These are phyloP conservation scores for Saturnispora halmiae DNA, from an alignment of 805 yeast genomes.

Conservation along the genomic window DNA sequence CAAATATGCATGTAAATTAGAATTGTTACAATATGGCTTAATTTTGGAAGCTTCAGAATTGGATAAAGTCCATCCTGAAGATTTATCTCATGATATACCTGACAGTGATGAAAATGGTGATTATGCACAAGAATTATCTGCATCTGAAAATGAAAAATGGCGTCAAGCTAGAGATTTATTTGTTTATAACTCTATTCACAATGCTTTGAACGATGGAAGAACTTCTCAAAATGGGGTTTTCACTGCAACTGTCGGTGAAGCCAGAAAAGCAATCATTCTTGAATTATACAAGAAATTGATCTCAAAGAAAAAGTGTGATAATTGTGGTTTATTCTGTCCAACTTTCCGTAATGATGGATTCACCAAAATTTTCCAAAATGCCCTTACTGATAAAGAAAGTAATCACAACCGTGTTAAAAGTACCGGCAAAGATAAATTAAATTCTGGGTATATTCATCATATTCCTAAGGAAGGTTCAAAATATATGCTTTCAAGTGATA, in stretches of 20 bases:
- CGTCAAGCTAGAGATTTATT: constrained; percentile 54
- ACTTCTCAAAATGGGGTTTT: constrained; percentile 57
- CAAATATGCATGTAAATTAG: constrained; percentile 65
- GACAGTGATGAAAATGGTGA: constrained; percentile 34
- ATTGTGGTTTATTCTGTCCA: constrained; percentile 94
- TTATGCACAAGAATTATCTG: constrained; percentile 19
- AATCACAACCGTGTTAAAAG: constrained; percentile 81
- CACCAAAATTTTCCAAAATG: constrained; percentile 82
- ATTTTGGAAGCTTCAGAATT: constrained; percentile 67
- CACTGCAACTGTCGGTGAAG: constrained; percentile 81
- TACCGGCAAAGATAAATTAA: constrained; percentile 24
- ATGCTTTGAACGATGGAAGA: constrained; percentile 69
- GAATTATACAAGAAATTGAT: constrained; percentile 68
- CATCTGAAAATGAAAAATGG: constrained; percentile 18
- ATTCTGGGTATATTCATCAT: constrained; percentile 30
- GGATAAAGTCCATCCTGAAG: constrained; percentile 45
- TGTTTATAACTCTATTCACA: constrained; percentile 61
- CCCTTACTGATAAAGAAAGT: constrained; percentile 72
- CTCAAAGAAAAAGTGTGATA: constrained; percentile 82
- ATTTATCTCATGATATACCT: constrained; percentile 34
- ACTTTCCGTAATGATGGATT: constrained; percentile 91
- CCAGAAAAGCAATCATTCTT: constrained; percentile 63
- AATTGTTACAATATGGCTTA: constrained; percentile 80
- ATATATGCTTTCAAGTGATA: constrained; percentile 81
- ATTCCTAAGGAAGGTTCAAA: constrained; percentile 65